Base-by-base conservation (phyloP, 2,329 filamentous ascomycete species). In the Diaporthe ampelina region DNA sequence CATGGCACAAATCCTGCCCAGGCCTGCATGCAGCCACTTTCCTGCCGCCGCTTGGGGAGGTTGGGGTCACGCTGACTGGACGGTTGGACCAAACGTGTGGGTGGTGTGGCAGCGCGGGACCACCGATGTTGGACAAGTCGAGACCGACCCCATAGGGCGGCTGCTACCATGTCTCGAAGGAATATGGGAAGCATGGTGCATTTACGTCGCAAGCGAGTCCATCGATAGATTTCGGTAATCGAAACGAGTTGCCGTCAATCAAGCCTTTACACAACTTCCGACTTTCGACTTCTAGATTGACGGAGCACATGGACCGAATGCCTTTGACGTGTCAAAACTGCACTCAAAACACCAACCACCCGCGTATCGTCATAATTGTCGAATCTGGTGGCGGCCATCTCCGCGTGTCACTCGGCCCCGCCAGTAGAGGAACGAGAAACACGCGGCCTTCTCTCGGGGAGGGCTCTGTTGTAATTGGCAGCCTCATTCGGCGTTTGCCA, bases 1-100 rank as follows among this genome's bases (percentile, higher is more conserved):
- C 73, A 59, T 68, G 63, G 61, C 70, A 65, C 15, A 35, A 70
- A 65, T 59, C 32, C 45, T 45, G 35, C 56, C 56, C n/a, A 73
- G 37, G 70, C 70, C 63, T 73, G 61, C 73, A 72, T 73, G 54
- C 58, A 56, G 54, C 61, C 54, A 65, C 43, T 9, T 54, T n/a
- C 45, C 63, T 56, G 65, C 54, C 35, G 50, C 61, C 43, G 56
- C 37, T 40, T 57, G 61, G 48, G 48, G 43, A 40, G 63, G 40
- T 56, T 72, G 32, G 32, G 45, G 61, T 40, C 37, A 48, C 50
- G 48, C 24, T 63, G 32, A 73, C 65, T 61, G 65, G 63, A 48
- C 32, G 43, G 56, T 71, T 43, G 56, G 52, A 40, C 37, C 35
- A 50, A 24, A 21, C 24, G 63, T 73, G 61, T 65, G 43, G 40